Conservation (phyloP, 2,329 filamentous ascomycete genomes). For the Shiraia sp. region DNA sequence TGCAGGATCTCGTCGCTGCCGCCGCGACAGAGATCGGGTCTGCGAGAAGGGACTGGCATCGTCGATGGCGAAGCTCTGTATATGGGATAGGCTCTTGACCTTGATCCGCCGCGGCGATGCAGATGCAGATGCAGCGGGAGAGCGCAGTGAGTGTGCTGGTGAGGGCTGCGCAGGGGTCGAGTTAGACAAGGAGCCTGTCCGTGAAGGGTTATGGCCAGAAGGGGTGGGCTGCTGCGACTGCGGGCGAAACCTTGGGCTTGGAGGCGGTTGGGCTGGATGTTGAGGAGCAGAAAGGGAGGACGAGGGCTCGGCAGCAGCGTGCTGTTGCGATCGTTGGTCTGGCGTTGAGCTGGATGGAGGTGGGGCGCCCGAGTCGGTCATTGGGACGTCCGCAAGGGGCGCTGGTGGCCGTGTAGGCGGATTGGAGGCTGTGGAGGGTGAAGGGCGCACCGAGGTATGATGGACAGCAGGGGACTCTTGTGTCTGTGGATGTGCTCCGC, state of each 20-base stretch:
- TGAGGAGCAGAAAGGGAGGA: conserved; percentile 12
- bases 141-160: conserved; percentile 29
- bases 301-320: conserved; percentile 18
- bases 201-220: conserved; percentile 18
- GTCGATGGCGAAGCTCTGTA: conserved; percentile 83
- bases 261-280: conserved; percentile 23
- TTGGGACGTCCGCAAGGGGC: conserved; percentile 40
- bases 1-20: conserved; percentile 50
- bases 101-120: conserved; percentile 67
- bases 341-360: conserved; percentile 36
- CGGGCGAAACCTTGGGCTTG: conserved; percentile 41
- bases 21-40: conserved; percentile 48
- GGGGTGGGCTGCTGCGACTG: conserved; percentile 41
- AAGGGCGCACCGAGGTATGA: conserved; percentile 39
- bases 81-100: conserved; percentile 86
- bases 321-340: conserved; percentile 30
- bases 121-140: conserved; percentile 35
- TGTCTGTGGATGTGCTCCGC: conserved; percentile 48
- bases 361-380: conserved; percentile 44
- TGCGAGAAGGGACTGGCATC: conserved; percentile 65
- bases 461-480: conserved; percentile 44
- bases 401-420: conserved; percentile 29
- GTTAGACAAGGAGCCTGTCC: conserved; percentile 16
- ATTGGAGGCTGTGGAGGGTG: conserved; percentile 30
- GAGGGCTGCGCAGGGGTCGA: conserved; percentile 33